These are phyloP conservation scores for Ganoderma multipileum DNA, from an alignment of 1,284 basidiomycete species.

Conservation along the genomic window DNA sequence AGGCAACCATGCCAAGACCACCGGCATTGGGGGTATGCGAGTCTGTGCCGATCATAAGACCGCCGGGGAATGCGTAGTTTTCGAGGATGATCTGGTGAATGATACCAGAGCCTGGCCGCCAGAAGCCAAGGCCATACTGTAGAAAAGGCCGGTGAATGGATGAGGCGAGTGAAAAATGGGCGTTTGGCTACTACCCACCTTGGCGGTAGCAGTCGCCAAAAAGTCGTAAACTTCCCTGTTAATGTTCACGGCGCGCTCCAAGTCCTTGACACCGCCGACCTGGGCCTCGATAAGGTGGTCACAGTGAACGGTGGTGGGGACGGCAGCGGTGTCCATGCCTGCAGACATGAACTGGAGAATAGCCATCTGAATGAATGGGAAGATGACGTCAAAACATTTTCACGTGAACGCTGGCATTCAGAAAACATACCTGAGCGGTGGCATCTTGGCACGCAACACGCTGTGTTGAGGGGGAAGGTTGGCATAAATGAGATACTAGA, in stretches of 20 bases:
- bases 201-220: slow-evolving; percentile 96
- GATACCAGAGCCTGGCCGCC: slow-evolving; percentile 99
- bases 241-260: slow-evolving; percentile 90
- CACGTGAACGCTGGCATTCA: slow-evolving; percentile 16
- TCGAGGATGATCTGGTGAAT: slow-evolving; percentile 98
- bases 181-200: slow-evolving; percentile 51
- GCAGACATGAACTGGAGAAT: slow-evolving; percentile 99
- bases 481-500: slow-evolving; percentile 12
- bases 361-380: slow-evolving; percentile 79
- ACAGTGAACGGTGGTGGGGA: slow-evolving; percentile 98
- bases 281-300: slow-evolving; percentile 99
- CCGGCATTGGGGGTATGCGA: slow-evolving; percentile 99
- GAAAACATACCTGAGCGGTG: slow-evolving; percentile 74
- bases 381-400: slow-evolving; percentile 34
- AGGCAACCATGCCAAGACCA: slow-evolving; percentile 98
- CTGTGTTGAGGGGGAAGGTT: slow-evolving; percentile 49
- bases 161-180: slow-evolving; percentile 11
- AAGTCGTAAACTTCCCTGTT: slow-evolving; percentile 99
- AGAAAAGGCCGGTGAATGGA: slow-evolving; percentile 4
- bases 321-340: slow-evolving; percentile 96
- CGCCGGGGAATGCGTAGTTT: slow-evolving; percentile 99
- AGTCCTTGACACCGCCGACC: slow-evolving; percentile 91
- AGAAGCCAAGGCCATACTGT: slow-evolving; percentile 98
- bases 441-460: slow-evolving; percentile 99
- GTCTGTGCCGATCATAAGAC: slow-evolving; percentile 99